Evolutionary conservation across 2,329 filamentous ascomycete genomes (phyloP).

Genomic region (Sporothrix brasiliensis): DNA sequence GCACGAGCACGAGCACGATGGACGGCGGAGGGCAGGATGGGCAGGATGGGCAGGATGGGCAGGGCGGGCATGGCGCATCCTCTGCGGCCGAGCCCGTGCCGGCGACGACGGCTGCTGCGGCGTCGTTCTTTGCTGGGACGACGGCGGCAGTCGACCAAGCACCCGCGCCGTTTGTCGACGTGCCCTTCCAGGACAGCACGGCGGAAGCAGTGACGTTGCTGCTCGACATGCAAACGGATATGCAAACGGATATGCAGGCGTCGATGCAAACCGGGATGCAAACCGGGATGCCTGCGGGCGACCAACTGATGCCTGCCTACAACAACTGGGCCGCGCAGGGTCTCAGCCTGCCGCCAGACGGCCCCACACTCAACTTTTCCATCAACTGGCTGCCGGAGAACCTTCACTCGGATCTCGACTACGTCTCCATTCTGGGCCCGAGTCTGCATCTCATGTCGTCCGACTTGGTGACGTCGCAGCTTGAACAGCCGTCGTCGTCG

Average conservation of each 20-base stretch:
- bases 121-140: background rate
- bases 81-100: too few species aligned
- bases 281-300: background rate
- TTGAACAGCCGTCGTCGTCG: background rate
- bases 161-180: background rate
- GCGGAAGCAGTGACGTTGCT: background rate
- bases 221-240: background rate
- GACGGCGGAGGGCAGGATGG: too few species aligned
- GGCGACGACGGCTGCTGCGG: too few species aligned
- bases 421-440: slow-evolving; percentile 4
- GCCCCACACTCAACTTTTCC: background rate
- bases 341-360: background rate
- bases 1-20: background rate
- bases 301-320: background rate
- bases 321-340: background rate
- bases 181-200: background rate
- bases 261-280: background rate
- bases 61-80: too few species aligned
- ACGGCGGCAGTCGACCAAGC: background rate
- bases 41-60: too few species aligned
- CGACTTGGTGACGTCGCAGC: background rate
- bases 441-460: background rate
- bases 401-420: background rate
- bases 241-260: background rate
- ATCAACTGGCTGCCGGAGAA: slow-evolving; percentile 19